Percentiles rank a stretch among this genome's conserved stretches.
These are phyloP conservation scores for Penicillium paxilli DNA, from an alignment of 495 filamentous ascomycete species.

Conservation along the genomic window DNA sequence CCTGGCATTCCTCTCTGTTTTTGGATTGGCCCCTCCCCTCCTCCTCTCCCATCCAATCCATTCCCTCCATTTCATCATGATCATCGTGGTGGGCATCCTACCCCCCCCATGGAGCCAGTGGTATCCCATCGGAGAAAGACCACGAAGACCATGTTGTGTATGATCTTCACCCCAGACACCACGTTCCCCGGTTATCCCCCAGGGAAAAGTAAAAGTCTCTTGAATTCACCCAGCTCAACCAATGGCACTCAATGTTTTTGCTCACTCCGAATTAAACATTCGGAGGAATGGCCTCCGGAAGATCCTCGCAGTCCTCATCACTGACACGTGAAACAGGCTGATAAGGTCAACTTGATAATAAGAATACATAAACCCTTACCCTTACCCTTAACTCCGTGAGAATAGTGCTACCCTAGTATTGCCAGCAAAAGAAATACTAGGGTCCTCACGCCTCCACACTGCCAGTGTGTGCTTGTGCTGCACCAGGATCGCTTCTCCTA, in stretches of 20 bases:
- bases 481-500: slow-evolving; percentile 5
- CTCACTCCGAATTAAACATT: neutral
- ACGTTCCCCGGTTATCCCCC: too few species aligned
- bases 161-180: too few species aligned
- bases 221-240: too few species aligned
- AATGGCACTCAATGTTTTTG: neutral
- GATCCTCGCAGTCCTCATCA: slow-evolving; percentile 1
- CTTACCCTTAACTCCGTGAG: slow-evolving; percentile 3
- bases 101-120: too few species aligned
- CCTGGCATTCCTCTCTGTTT: slow-evolving; percentile 12
- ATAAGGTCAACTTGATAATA: slow-evolving; percentile 32
- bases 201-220: too few species aligned
- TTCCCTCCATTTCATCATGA: neutral
- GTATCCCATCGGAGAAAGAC: too few species aligned
- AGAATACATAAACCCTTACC: slow-evolving; percentile 33
- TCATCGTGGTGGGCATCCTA: neutral
- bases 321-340: slow-evolving; percentile 29
- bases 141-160: too few species aligned
- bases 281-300: neutral
- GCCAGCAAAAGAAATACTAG: neutral
- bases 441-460: neutral
- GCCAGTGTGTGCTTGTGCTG: neutral
- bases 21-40: slow-evolving; percentile 18
- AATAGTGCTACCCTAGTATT: too few species aligned
- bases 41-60: slow-evolving; percentile 8